Evolutionary conservation across 2,329 filamentous ascomycete genomes (phyloP), one percentile per base, ranked within the genome.

Genomic region (Trichoderma aggressivum): DNA sequence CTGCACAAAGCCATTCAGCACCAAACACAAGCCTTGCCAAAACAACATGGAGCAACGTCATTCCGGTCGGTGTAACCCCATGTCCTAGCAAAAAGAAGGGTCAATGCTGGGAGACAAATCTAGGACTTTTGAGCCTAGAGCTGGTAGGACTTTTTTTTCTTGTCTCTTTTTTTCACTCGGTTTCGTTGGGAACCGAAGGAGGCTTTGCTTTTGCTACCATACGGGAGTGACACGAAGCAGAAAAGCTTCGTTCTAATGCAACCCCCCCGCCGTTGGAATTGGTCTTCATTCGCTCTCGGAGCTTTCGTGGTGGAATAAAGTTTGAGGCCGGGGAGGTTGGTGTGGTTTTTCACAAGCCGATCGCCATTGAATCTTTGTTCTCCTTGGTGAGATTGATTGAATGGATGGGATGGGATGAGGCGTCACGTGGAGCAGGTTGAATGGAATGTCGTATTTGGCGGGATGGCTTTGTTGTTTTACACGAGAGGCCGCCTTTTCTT

Each of bases 121-220:
- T 63, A 70, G 68, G 59, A 70, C 68, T 62, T 32, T n/a, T 7
- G 7, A 55, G 26, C 21, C 21, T 58, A 36, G 24, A 58, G 8
- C 18, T 36, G n/a, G n/a, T 71, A 71, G 69, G 69, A 71, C 69
- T 66, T 66, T 34, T 39, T 39, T 36, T 18, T 11, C 34, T 36
- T 18, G 28, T 30, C 30, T 18, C 10, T 12, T 36, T 39, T 18
- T 43, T 8, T 8, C 36, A 43, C 16, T 43, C 0, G 36, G 1
- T 43, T 43, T 43, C 18, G 30, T 55, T 36, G 7, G 21, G 47
- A 24, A 24, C n/a, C 47, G n/a, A 16, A 50, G n/a, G n/a, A 53
- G 21, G 47, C 47, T 53, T 61, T n/a, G 16, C 12, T 28, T 36
- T 24, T 39, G 21, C 39, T 53, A 26, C 61, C 43, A 47, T 21